Conservation (phyloP, 2,329 filamentous ascomycete species). For the Xylaria sp. region DNA sequence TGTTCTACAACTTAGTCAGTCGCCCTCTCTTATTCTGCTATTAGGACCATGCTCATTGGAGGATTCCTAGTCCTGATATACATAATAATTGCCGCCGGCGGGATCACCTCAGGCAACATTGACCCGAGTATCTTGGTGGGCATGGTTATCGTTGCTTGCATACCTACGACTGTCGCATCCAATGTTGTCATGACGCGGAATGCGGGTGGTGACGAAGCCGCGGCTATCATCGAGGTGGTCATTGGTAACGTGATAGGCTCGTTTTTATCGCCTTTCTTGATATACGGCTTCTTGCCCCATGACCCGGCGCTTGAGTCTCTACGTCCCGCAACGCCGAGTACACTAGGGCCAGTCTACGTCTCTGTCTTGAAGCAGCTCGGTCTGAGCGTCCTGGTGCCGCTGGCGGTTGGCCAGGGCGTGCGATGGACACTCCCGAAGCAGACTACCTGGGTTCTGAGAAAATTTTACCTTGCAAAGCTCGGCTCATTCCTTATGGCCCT, state of each 20-base stretch:
- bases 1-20: conserved; percentile 61
- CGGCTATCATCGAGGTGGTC: conserved; percentile 70
- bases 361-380: conserved; percentile 72
- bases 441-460: conserved; percentile 59
- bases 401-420: conserved; percentile 65
- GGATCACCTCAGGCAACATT: conserved; percentile 60
- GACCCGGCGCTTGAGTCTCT: conserved; percentile 61
- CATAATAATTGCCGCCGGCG: conserved; percentile 54
- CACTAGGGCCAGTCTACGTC: conserved; percentile 66
- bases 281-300: conserved; percentile 64
- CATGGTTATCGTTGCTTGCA: conserved; percentile 69
- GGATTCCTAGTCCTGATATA: conserved; percentile 48
- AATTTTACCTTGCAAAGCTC: conserved; percentile 57
- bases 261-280: conserved; percentile 68
- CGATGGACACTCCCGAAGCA: conserved; percentile 56
- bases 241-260: conserved; percentile 73
- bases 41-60: conserved; percentile 28
- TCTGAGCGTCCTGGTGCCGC: conserved; percentile 68
- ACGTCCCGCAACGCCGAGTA: conserved; percentile 57
- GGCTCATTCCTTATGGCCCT: conserved; percentile 55
- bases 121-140: conserved; percentile 70
- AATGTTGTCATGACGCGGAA: conserved; percentile 77
- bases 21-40: not conserved
- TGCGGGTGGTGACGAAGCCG: conserved; percentile 70
- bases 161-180: conserved; percentile 74